Conservation (phyloP, 2,329 filamentous ascomycete species). For the Diaporthe citrichinensis region DNA sequence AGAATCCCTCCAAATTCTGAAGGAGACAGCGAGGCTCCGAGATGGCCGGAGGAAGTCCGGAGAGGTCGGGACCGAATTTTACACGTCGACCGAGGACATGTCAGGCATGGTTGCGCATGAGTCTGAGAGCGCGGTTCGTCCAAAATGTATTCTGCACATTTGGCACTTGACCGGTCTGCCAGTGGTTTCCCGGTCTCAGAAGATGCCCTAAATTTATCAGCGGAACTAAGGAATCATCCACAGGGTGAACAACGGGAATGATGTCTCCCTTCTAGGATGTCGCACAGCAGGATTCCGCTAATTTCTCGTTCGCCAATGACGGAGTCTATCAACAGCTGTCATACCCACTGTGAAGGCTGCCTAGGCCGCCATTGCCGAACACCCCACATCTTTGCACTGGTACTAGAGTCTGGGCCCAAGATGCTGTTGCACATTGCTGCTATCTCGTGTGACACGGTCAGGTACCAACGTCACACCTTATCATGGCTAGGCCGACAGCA, state of each 20-base stretch:
- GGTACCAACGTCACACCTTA: neutral
- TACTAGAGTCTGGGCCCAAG: neutral
- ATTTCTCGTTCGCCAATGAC: neutral
- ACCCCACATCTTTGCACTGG: too few species aligned
- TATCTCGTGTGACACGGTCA: neutral
- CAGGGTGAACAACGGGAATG: neutral
- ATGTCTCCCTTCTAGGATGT: neutral
- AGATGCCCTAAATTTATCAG: too few species aligned
- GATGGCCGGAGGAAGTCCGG: neutral
- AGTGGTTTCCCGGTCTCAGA: rapidly evolving
- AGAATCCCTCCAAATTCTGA: neutral
- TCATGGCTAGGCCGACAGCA: neutral
- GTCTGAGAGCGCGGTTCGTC: neutral
- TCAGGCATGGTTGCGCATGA: neutral
- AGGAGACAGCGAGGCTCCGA: neutral
- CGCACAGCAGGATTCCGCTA: neutral
- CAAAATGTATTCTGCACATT: neutral
- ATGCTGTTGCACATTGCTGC: neutral
- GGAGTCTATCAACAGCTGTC: neutral
- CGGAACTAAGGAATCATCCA: rapidly evolving
- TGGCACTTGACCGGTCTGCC: neutral
- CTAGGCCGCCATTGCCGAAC: neutral
- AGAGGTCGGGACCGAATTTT: too few species aligned
- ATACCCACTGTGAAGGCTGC: neutral
- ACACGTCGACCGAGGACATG: neutral